Evolutionary conservation across 495 filamentous ascomycete genomes (phyloP).

Genomic region (Usnea hakonensis): DNA sequence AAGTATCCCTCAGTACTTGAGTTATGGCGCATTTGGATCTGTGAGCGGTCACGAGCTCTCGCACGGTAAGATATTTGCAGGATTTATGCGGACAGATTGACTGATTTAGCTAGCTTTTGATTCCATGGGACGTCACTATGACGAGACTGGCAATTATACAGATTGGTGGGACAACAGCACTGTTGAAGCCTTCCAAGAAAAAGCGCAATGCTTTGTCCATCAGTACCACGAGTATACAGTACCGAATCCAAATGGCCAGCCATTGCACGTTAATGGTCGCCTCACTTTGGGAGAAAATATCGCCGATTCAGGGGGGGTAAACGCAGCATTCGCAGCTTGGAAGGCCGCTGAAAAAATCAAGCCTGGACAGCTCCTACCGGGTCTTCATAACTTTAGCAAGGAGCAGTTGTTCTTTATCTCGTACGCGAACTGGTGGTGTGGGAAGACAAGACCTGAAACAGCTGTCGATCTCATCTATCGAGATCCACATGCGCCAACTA

Average conservation of each 20-base stretch:
- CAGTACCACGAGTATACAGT: conserved; percentile 62
- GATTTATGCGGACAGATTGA: not conserved
- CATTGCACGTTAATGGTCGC: conserved; percentile 58
- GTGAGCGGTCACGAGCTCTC: conserved; percentile 68
- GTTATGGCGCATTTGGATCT: conserved; percentile 63
- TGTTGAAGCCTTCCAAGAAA: conserved; percentile 52
- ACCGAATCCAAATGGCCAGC: conserved; percentile 40
- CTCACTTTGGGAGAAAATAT: conserved; percentile 70
- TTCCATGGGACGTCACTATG: conserved; percentile 57
- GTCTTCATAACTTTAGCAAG: conserved; percentile 55
- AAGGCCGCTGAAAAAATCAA: conserved; percentile 45
- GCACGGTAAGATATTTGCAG: conserved; percentile 40
- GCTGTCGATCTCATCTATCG: conserved; percentile 50
- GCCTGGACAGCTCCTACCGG: conserved; percentile 54
- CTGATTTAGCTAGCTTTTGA: conserved; percentile 52
- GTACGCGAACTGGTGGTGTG: conserved; percentile 63
- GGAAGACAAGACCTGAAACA: conserved; percentile 50
- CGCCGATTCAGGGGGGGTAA: conserved; percentile 64
- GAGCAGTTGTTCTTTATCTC: conserved; percentile 69
- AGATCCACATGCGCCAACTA: conserved; percentile 58
- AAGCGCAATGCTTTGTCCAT: conserved; percentile 61
- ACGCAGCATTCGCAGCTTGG: conserved; percentile 61
- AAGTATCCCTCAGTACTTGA: conserved; percentile 54
- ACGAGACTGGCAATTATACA: conserved; percentile 56
- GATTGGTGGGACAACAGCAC: conserved; percentile 67